Evolutionary conservation across 2,329 filamentous ascomycete genomes (phyloP).

Genomic region (Venturia effusa): DNA sequence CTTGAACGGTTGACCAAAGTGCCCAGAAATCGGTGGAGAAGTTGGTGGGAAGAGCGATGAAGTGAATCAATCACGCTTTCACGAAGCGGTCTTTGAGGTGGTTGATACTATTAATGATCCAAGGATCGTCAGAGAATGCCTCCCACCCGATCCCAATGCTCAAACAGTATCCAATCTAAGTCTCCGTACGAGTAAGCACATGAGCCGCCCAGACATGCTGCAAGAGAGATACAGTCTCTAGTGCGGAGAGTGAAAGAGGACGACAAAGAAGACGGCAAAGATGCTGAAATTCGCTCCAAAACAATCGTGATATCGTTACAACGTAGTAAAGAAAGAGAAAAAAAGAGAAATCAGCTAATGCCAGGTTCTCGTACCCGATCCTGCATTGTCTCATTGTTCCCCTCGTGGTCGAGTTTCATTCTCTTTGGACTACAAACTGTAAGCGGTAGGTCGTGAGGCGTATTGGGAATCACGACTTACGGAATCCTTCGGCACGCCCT

Average conservation of each 20-base stretch:
- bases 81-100: not conserved
- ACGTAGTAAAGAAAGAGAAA: not conserved
- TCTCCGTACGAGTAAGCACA: not conserved
- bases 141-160: not conserved
- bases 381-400: not conserved
- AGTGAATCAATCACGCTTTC: not conserved
- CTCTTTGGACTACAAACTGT: not conserved
- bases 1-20: not conserved
- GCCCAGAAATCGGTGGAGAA: not conserved
- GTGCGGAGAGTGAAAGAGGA: not conserved
- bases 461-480: not conserved
- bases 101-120: not conserved
- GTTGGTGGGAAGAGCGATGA: not conserved
- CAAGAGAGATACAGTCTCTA: not conserved
- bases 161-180: not conserved
- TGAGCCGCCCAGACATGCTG: not conserved
- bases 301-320: not conserved
- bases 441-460: not conserved
- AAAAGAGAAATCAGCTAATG: not conserved
- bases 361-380: not conserved
- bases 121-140: not conserved
- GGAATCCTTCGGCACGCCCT: conserved; percentile 1
- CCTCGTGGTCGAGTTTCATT: not conserved
- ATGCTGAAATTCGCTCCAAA: not conserved
- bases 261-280: not conserved